These are phyloP conservation scores for Trametes maxima DNA, from an alignment of 768 basidiomycete genomes.

Conservation along the genomic window DNA sequence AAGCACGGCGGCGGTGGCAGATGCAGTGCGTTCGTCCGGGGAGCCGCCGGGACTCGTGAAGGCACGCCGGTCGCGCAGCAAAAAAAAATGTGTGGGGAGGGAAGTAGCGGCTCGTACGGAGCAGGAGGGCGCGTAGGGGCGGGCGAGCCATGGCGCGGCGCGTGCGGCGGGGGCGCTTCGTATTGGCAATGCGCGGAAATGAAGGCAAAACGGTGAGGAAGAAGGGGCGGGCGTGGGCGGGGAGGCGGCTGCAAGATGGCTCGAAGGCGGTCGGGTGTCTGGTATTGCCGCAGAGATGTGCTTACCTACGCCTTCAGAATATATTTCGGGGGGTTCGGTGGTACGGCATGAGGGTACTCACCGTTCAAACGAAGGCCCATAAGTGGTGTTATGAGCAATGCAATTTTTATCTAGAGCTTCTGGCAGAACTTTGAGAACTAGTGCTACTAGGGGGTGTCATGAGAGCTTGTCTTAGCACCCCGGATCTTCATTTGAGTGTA, in stretches of 20 bases:
- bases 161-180: not conserved
- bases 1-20: not conserved
- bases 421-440: not conserved
- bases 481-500: not conserved
- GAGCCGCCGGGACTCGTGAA: too few species aligned
- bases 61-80: too few species aligned
- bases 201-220: not conserved
- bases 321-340: not conserved
- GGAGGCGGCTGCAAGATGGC: not conserved
- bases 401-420: not conserved
- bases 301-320: not conserved
- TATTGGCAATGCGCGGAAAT: not conserved
- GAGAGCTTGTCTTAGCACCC: not conserved
- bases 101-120: slow-evolving; percentile 15
- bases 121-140: not conserved
- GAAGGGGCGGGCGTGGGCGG: not conserved
- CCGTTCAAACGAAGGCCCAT: too few species aligned
- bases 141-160: not conserved
- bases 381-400: not conserved
- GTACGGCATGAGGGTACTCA: too few species aligned
- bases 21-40: not conserved
- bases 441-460: not conserved
- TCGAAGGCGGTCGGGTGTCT: too few species aligned
- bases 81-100: not conserved
- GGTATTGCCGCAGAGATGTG: not conserved